Conservation (phyloP, 2,329 filamentous ascomycete species). For the Elsinoe necatrix region DNA sequence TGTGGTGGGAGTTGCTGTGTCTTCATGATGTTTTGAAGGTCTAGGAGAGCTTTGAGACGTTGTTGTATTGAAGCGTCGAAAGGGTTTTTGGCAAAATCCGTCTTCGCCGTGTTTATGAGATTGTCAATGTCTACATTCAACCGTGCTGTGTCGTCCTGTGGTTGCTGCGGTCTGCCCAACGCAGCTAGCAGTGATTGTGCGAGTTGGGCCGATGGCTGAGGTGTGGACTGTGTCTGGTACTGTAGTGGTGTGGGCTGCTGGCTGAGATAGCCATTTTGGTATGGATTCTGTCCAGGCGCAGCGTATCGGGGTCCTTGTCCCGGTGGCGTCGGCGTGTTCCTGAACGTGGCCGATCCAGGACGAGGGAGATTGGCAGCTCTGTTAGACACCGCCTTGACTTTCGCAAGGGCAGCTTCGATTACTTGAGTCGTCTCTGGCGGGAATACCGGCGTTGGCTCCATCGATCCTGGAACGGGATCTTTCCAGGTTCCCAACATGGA, state of each 20-base stretch:
- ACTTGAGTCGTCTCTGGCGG: constrained; percentile 75
- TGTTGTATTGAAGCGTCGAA: constrained; percentile 67
- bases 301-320: constrained; percentile 38
- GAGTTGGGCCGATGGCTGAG: constrained; percentile 18
- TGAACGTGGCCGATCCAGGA: constrained; percentile 45
- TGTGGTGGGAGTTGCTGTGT: constrained; percentile 69
- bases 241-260: constrained; percentile 25
- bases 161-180: constrained; percentile 18
- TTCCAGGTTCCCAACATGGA: constrained; percentile 98
- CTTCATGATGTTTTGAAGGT: constrained; percentile 73
- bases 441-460: constrained; percentile 89
- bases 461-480: constrained; percentile 85
- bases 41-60: constrained; percentile 74
- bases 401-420: constrained; percentile 90
- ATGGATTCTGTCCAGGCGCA: constrained; percentile 26
- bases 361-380: constrained; percentile 38
- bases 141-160: constrained; percentile 41
- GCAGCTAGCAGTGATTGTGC: constrained; percentile 17
- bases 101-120: constrained; percentile 64
- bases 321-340: constrained; percentile 68
- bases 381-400: constrained; percentile 60
- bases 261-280: constrained; percentile 28
- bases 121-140: constrained; percentile 76
- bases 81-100: constrained; percentile 66
- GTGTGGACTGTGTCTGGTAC: neutral